These are phyloP conservation scores for Babesia bigemina DNA, from an alignment of 169 alveolate genomes.

Conservation along the genomic window DNA sequence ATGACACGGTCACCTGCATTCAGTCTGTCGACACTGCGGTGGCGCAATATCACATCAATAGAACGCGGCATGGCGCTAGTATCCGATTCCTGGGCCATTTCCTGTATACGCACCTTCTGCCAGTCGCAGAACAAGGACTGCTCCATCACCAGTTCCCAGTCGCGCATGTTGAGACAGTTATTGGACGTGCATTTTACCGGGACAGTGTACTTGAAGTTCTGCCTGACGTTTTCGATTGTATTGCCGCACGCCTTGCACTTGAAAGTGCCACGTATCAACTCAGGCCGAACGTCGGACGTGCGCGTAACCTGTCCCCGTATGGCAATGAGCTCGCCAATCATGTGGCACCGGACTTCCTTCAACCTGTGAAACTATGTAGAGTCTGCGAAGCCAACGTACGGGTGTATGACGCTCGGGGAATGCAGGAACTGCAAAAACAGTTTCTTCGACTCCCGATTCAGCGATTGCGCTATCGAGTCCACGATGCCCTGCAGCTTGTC, in stretches of 20 bases:
- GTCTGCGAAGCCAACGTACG: not conserved
- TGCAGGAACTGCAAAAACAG: slow-evolving; percentile 72
- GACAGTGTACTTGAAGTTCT: slow-evolving; percentile 93
- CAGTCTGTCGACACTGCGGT: slow-evolving; percentile 91
- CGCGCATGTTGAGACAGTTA: slow-evolving; percentile 86
- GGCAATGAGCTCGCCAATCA: slow-evolving; percentile 91
- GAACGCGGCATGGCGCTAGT: slow-evolving; percentile 97
- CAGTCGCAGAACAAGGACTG: slow-evolving; percentile 91
- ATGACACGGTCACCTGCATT: slow-evolving; percentile 96
- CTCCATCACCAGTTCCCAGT: slow-evolving; percentile 89
- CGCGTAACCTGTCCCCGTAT: slow-evolving; percentile 96
- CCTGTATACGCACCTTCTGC: slow-evolving; percentile 95
- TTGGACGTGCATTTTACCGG: slow-evolving; percentile 74
- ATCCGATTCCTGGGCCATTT: slow-evolving; percentile 92
- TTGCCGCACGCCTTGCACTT: slow-evolving; percentile 90
- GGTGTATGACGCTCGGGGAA: slow-evolving; percentile 69
- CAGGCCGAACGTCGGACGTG: slow-evolving; percentile 96
- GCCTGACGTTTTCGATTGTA: slow-evolving; percentile 87
- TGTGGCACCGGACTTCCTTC: slow-evolving; percentile 78
- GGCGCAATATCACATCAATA: slow-evolving; percentile 92
- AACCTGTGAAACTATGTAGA: slow-evolving; percentile 40
- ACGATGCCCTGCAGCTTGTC: slow-evolving; percentile 74
- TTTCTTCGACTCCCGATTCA: slow-evolving; percentile 70
- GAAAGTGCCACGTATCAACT: slow-evolving; percentile 90
- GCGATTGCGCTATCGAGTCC: slow-evolving; percentile 58